Conservation (phyloP, 129 eudicot species). For the Flaveria robusta region DNA sequence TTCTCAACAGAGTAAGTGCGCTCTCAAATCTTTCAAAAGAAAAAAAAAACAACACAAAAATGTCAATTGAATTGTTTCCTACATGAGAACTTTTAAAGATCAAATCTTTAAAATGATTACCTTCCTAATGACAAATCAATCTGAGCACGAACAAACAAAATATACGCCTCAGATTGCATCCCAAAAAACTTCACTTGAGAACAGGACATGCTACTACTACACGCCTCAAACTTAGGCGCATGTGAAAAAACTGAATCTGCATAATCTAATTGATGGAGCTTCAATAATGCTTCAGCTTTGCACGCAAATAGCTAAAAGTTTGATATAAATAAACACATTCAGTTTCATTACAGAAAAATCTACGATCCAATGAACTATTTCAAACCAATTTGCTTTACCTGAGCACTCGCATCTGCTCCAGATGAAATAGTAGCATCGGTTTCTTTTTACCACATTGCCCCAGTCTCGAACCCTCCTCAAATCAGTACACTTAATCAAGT, state of each 20-base stretch:
- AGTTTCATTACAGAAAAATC: slow-evolving; percentile 20
- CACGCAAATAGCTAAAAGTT: slow-evolving; percentile 75
- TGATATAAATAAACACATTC: slow-evolving; percentile 28
- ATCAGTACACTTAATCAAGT: slow-evolving; percentile 56
- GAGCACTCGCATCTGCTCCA: slow-evolving; percentile 82
- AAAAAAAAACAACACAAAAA: not conserved
- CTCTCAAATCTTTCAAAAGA: slow-evolving; percentile 74
- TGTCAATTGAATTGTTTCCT: slow-evolving; percentile 29
- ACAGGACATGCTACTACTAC: slow-evolving; percentile 31
- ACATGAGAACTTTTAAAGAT: not conserved
- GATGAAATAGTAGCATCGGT: slow-evolving; percentile 70
- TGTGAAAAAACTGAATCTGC: slow-evolving; percentile 49
- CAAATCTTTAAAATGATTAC: slow-evolving; percentile 43
- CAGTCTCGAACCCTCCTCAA: slow-evolving; percentile 72
- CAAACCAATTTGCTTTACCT: slow-evolving; percentile 43
- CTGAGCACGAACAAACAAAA: slow-evolving; percentile 66
- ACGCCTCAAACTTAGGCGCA: slow-evolving; percentile 46
- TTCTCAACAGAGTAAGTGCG: slow-evolving; percentile 65
- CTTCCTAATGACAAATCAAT: slow-evolving; percentile 76
- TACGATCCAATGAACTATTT: not conserved
- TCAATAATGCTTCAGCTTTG: slow-evolving; percentile 87
- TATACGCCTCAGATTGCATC: slow-evolving; percentile 73
- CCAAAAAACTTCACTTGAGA: slow-evolving; percentile 72
- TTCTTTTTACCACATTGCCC: slow-evolving; percentile 63
- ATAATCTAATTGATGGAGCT: slow-evolving; percentile 69